Evolutionary conservation across 176 grass and related monocot species (phyloP).

Genomic region (Triticum timopheevii): DNA sequence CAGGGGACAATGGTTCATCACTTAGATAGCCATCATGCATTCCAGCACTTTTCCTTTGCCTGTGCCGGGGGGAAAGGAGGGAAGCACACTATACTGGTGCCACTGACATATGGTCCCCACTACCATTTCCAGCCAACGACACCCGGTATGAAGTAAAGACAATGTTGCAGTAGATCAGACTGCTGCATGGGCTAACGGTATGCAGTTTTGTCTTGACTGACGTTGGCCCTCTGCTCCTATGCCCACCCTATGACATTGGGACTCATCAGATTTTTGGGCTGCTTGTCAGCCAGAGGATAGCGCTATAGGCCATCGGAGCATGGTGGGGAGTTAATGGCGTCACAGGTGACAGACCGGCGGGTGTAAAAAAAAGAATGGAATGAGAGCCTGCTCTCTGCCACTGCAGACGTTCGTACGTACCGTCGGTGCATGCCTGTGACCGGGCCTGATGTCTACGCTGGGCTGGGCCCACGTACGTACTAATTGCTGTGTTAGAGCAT

Average conservation of each 20-base stretch:
- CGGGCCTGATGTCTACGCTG: constrained; percentile 11
- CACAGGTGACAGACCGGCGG: constrained; percentile 33
- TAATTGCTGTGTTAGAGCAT: too few relatives aligned
- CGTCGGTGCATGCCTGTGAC: constrained; percentile 23
- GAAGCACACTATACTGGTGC: background rate
- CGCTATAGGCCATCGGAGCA: background rate
- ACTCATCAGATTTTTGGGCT: background rate
- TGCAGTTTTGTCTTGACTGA: constrained; percentile 39
- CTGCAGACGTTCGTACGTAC: constrained; percentile 24
- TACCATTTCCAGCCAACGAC: background rate
- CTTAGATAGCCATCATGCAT: constrained; percentile 26
- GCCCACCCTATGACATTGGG: background rate
- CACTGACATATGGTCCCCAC: constrained; percentile 31
- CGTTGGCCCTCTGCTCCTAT: background rate
- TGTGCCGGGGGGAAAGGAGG: background rate
- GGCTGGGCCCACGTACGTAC: constrained; percentile 34
- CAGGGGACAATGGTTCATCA: background rate
- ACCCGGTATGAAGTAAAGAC: constrained; percentile 17
- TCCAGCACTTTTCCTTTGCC: background rate
- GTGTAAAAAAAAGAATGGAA: constrained; percentile 18
- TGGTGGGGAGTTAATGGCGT: constrained; percentile 25
- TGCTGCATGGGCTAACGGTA: background rate
- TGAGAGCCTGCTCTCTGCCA: constrained; percentile 17
- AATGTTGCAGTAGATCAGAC: constrained; percentile 5
- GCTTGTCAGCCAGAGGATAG: background rate